A percentile compares a stretch with the other conserved stretches of the same genome.
Evolutionary conservation across 345 rosid genomes (phyloP).

Genomic region (Rhodomyrtus tomentosa): DNA sequence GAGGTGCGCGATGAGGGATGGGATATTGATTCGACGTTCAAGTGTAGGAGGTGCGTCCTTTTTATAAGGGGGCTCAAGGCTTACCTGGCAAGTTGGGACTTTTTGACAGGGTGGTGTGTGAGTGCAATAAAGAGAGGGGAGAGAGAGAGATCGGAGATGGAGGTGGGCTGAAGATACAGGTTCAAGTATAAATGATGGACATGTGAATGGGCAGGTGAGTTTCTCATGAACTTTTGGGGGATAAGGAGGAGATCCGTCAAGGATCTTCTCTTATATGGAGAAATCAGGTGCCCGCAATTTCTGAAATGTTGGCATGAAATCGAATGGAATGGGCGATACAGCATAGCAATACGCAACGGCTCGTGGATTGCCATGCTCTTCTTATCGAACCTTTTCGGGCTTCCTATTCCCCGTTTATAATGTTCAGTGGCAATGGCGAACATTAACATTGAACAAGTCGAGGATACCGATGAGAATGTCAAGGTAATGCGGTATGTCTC

Average conservation of each 20-base stretch:
- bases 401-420: background rate
- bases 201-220: constrained; percentile 32
- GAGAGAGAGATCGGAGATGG: background rate
- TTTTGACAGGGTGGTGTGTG: constrained; percentile 19
- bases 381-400: background rate
- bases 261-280: background rate
- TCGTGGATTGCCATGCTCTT: background rate
- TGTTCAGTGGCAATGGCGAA: background rate
- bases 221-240: constrained; percentile 13
- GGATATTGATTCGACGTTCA: background rate
- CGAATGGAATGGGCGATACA: background rate
- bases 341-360: background rate
- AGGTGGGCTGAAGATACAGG: background rate
- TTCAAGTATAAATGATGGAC: constrained; percentile 4
- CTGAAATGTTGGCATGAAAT: background rate
- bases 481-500: background rate
- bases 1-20: background rate
- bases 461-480: background rate
- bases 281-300: background rate
- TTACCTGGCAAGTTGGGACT: background rate
- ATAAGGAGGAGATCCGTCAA: background rate
- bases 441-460: background rate
- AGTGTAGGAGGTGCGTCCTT: background rate
- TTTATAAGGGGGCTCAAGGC: background rate
- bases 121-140: constrained; percentile 12